Base-by-base conservation (phyloP, 805 yeast genomes). In the Kurtzmaniella fragi region DNA sequence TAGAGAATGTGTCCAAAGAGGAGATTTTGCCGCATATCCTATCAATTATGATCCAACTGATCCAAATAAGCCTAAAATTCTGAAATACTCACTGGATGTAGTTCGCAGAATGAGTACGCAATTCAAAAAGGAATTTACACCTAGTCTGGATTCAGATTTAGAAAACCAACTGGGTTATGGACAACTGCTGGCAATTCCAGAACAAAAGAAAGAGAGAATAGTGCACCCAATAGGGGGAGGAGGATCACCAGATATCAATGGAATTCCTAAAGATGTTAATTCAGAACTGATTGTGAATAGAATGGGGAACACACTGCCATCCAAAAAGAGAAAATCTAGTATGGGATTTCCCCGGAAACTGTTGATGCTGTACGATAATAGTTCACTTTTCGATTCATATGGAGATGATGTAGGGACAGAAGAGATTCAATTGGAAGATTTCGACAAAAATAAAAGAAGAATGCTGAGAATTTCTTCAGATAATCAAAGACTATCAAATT, bases 31-130 rank as follows among this genome's bases (percentile, higher is more conserved):
- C 42, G 77, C 72, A 28, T 84, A 80, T 54, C 89, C 89, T 9
- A 62, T 56, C 9, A 71, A 75, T 39, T 84, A 82, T 54, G 95
- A 84, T 56, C 95, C 95, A 32, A 84, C 95, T 2, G 90, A 84
- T 59, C 87, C 90, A 25, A 62, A 80, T 43, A 71, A 84, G 48
- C 70, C 67, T 12, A 71, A 71, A 43, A 64, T 82, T 25, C 66
- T 78, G 31, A 64, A 71, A 35, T 73, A 76, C 50, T 35, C 52
- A 11, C 42, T 39, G 27, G 53, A 48, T 16, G 38, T 37, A 7
- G 40, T 52, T 7, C 15, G 17, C 4, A 42, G 56, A 28, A 46
- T 56, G 38, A 54, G 54, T 38, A 40, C 44, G 45, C 23, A 11
- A 28, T 28, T 28, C 9, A 28, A 28, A 13, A 28, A 28, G 14